These are phyloP conservation scores for Solanum lycopersicoides DNA, from an alignment of 257 asterid genomes.

Conservation along the genomic window DNA sequence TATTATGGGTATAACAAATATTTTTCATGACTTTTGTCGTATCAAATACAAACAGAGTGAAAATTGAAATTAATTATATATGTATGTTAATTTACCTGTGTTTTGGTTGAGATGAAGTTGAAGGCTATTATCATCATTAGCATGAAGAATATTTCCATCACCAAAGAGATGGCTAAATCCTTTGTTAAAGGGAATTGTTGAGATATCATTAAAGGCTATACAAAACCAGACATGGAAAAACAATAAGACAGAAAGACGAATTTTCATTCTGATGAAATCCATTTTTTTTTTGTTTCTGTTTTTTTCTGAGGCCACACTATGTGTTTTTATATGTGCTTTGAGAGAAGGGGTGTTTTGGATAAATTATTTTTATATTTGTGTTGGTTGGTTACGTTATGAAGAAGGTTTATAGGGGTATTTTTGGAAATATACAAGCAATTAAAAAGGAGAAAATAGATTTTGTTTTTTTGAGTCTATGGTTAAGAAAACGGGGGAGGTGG, in stretches of 20 bases:
- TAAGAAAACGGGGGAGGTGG: not conserved
- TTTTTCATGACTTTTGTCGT: not conserved
- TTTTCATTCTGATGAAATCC: not conserved
- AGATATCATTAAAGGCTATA: conserved; percentile 20
- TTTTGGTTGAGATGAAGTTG: conserved; percentile 66
- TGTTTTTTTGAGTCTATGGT: not conserved
- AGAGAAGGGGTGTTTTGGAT: conserved; percentile 12
- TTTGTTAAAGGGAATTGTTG: conserved; percentile 37
- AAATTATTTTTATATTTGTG: not conserved
- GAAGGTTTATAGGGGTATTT: not conserved
- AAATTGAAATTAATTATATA: no score
- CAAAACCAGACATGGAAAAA: conserved; percentile 17
- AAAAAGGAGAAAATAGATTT: not conserved
- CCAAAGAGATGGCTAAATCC: conserved; percentile 73
- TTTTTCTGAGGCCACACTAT: not conserved
- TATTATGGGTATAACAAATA: not conserved
- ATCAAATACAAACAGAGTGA: not conserved
- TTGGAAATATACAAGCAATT: not conserved
- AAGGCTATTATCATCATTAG: conserved; percentile 43
- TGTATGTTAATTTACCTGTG: conserved; percentile 34
- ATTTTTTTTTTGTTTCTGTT: not conserved
- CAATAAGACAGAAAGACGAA: conserved; percentile 13
- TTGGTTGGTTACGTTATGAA: not conserved
- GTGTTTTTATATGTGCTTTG: not conserved
- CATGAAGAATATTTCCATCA: conserved; percentile 40